These are phyloP conservation scores for Cytospora mali DNA, from an alignment of 2,329 filamentous ascomycete species.

Conservation along the genomic window DNA sequence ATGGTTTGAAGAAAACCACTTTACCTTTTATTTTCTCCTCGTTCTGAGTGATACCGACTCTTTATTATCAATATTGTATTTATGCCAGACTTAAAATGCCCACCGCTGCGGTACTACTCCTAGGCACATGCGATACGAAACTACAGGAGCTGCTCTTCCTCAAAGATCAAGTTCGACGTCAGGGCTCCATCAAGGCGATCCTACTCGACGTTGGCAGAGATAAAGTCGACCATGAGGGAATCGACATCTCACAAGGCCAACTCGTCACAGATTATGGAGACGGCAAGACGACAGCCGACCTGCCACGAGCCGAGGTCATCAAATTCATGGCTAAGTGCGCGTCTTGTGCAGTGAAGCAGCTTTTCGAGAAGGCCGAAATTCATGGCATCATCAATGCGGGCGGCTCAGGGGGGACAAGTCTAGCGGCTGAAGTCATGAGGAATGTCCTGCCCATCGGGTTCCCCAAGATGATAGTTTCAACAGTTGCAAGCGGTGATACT, in stretches of 20 bases:
- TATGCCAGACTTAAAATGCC: neutral
- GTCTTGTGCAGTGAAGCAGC: constrained; percentile 42
- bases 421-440: constrained; percentile 60
- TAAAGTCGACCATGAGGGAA: constrained; percentile 44
- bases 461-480: constrained; percentile 71
- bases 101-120: constrained; percentile 49
- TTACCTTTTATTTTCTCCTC: neutral
- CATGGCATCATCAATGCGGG: constrained; percentile 63
- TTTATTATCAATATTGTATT: neutral
- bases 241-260: constrained; percentile 48
- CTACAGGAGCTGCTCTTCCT: constrained; percentile 60
- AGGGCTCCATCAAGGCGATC: constrained; percentile 33
- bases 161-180: constrained; percentile 44
- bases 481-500: constrained; percentile 68
- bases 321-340: constrained; percentile 56
- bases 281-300: constrained; percentile 38
- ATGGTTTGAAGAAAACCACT: no score
- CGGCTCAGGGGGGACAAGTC: constrained; percentile 47
- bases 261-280: constrained; percentile 43
- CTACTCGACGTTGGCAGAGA: constrained; percentile 52
- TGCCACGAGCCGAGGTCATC: constrained; percentile 59
- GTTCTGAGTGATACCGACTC: neutral
- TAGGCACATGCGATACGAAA: constrained; percentile 70
- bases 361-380: constrained; percentile 44
- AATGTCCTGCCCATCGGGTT: constrained; percentile 64